These are phyloP conservation scores for Globisporangium nunn DNA, from an alignment of 352 stramenopile genomes.

Conservation along the genomic window DNA sequence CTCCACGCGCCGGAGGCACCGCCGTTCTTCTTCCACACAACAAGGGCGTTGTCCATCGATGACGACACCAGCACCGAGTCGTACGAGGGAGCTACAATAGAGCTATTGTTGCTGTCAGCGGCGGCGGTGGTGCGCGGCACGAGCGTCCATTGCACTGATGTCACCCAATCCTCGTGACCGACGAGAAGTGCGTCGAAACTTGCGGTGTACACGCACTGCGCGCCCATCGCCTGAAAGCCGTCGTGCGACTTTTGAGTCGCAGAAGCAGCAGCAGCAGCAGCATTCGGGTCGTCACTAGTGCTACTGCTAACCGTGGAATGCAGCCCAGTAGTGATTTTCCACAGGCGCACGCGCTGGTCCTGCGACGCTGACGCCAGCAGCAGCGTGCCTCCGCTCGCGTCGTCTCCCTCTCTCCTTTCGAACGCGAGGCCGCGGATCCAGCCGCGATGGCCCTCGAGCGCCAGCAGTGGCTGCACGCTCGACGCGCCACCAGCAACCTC, in stretches of 20 bases:
- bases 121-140: slow-evolving; percentile 4
- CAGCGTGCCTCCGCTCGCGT: not conserved
- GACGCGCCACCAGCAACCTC: slow-evolving; percentile 20
- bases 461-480: slow-evolving; percentile 24
- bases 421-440: slow-evolving; percentile 74
- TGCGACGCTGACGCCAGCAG: slow-evolving; percentile 61
- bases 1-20: slow-evolving; percentile 25
- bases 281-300: not conserved
- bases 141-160: slow-evolving; percentile 48
- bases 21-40: slow-evolving; percentile 39
- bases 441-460: slow-evolving; percentile 49
- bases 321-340: slow-evolving; percentile 28
- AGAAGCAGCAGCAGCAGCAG: not conserved
- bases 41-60: slow-evolving; percentile 78
- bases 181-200: slow-evolving; percentile 64
- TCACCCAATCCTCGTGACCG: slow-evolving; percentile 80
- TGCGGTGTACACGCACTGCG: slow-evolving; percentile 25
- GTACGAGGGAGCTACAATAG: not conserved
- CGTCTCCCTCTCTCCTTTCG: slow-evolving; percentile 5
- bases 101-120: not conserved
- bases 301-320: not conserved
- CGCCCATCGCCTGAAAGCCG: slow-evolving; percentile 25
- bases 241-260: slow-evolving; percentile 14
- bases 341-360: slow-evolving; percentile 65
- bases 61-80: slow-evolving; percentile 36